phyloP scores from a whole-genome alignment of 139 green algal genomes.

The Micractinium conductrix region DNA sequence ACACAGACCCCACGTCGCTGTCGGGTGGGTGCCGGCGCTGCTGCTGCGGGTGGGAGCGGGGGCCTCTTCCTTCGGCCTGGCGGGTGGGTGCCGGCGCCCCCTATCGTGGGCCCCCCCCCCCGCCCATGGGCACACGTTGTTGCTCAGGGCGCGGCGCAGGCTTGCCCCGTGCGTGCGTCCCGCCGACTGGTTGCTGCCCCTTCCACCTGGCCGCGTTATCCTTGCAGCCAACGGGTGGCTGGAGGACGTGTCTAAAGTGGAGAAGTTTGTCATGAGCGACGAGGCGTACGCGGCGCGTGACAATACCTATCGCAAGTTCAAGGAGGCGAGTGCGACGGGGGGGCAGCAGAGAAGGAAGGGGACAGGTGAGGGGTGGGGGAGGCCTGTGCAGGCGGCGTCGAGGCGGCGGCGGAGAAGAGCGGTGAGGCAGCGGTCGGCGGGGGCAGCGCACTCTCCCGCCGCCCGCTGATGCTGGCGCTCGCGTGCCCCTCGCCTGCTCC shows the following conservation, averaged over 20 bases:
- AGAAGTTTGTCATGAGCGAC: constrained; percentile 98
- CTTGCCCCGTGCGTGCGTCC: not conserved
- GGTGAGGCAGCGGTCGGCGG: too few species aligned
- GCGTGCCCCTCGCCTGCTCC: too few species aligned
- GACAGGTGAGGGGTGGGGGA: not conserved
- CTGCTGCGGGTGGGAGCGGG: too few species aligned
- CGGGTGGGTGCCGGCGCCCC: not conserved
- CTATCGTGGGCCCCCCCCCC: not conserved
- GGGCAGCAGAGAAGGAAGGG: not conserved
- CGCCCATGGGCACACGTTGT: too few species aligned
- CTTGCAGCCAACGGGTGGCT: constrained; percentile 89
- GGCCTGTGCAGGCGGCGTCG: too few species aligned
- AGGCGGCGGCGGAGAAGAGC: too few species aligned
- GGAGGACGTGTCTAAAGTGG: constrained; percentile 94
- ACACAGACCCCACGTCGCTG: constrained; percentile 88
- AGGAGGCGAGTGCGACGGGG: constrained; percentile 52
- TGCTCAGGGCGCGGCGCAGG: too few species aligned
- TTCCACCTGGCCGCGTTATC: too few species aligned
- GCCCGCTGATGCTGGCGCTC: too few species aligned
- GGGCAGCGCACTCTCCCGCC: too few species aligned
- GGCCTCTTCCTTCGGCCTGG: too few species aligned
- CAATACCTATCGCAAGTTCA: constrained; percentile 91
- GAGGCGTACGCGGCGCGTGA: constrained; percentile 91
- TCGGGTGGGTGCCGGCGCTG: constrained; percentile 5
- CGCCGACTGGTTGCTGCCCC: not conserved